Evolutionary conservation across 371 early-diverging fungal species (phyloP).

Genomic region (Mycotypha africana): DNA sequence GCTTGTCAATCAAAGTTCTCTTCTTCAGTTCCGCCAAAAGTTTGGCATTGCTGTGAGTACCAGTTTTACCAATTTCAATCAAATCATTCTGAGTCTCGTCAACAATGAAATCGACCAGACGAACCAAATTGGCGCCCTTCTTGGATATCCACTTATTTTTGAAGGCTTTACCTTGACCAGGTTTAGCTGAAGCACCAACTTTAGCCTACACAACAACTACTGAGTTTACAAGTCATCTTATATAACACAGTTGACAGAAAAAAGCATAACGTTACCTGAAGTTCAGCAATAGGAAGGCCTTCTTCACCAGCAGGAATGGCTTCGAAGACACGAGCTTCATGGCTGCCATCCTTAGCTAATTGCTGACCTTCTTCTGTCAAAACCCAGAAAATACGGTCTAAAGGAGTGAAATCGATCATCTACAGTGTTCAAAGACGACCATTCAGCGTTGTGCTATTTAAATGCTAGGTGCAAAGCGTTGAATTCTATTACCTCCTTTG

Average conservation of each 20-base stretch:
- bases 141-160: conserved; percentile 97
- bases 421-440: conserved; percentile 15
- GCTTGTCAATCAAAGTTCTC: conserved; percentile 78
- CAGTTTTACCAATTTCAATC: conserved; percentile 56
- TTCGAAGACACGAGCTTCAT: conserved; percentile 90
- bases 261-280: conserved; percentile 73
- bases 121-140: conserved; percentile 65
- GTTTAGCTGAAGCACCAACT: conserved; percentile 76
- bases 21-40: conserved; percentile 82
- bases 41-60: conserved; percentile 59
- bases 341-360: conserved; percentile 83
- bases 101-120: conserved; percentile 68
- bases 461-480: too few species aligned
- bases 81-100: conserved; percentile 85
- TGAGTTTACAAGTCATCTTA: too few species aligned
- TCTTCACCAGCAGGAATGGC: conserved; percentile 80
- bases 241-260: too few species aligned
- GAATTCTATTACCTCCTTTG: conserved; percentile 71
- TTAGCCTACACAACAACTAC: conserved; percentile 17
- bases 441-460: neutral
- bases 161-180: conserved; percentile 94
- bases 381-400: conserved; percentile 75
- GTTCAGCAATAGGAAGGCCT: conserved; percentile 77
- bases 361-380: conserved; percentile 86
- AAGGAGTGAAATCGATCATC: conserved; percentile 83